Percentiles rank a stretch among this genome's conserved stretches.
These are phyloP conservation scores for Trichoderma afroharzianum DNA, from an alignment of 2,329 filamentous ascomycete genomes.

Conservation along the genomic window DNA sequence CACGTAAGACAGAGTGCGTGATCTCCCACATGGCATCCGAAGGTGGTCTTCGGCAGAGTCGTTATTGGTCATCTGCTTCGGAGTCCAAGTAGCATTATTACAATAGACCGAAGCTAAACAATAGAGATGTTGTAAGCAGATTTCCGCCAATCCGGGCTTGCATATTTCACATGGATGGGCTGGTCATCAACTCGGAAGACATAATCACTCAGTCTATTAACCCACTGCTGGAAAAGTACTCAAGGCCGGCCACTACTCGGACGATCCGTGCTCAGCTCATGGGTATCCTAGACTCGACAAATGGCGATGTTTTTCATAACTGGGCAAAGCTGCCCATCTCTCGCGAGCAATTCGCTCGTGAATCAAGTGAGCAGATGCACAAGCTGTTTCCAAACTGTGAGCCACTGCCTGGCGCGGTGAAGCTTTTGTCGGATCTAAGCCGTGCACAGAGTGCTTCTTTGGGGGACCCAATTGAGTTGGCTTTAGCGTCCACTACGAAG, in stretches of 20 bases:
- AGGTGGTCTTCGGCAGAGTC: not conserved
- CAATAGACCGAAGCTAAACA: not conserved
- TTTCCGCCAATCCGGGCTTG: not conserved
- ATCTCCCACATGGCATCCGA: not conserved
- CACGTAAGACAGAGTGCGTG: not conserved
- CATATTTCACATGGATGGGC: not conserved
- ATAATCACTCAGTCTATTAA: slow-evolving; percentile 8
- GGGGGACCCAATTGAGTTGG: not conserved
- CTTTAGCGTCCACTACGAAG: not conserved
- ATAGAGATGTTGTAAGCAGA: not conserved
- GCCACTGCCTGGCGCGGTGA: not conserved
- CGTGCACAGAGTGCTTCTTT: not conserved
- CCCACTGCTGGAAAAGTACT: not conserved
- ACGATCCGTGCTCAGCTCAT: not conserved
- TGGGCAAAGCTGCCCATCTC: not conserved
- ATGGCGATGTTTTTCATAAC: not conserved
- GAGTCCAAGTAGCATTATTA: not conserved
- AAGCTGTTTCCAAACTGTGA: not conserved
- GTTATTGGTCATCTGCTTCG: not conserved
- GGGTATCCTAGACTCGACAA: not conserved
- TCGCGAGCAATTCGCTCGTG: not conserved
- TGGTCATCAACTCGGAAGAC: slow-evolving; percentile 4
- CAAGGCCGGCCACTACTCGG: not conserved
- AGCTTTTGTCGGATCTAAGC: not conserved
- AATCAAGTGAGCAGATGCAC: not conserved